Conservation (phyloP, 208 protist genomes). For the Trypanosoma avium region DNA sequence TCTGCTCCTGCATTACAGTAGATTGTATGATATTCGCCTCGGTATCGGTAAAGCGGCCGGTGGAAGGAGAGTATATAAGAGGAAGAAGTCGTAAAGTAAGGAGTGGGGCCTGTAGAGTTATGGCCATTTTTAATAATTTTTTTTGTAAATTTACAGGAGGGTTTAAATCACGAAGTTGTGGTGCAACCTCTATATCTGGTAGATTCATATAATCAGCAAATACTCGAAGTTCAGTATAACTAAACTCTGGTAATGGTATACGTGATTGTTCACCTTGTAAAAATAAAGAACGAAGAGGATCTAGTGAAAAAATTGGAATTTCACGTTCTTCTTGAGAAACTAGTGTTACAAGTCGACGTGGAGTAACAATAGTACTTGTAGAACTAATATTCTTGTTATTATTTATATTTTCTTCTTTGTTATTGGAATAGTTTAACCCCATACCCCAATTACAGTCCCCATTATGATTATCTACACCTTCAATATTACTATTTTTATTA, state of each 20-base stretch:
- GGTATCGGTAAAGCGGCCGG: constrained; percentile 5
- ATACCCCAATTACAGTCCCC: no score
- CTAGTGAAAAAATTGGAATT: constrained; percentile 5
- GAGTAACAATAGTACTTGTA: background rate
- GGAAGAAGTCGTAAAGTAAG: constrained; percentile 17
- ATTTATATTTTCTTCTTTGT: background rate
- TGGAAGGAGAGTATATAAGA: constrained; percentile 9
- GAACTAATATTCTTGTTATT: background rate
- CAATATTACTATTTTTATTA: background rate
- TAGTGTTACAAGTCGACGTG: constrained; percentile 4
- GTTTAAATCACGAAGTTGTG: constrained; percentile 14
- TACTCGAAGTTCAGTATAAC: constrained; percentile 4
- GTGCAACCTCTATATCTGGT: constrained; percentile 3
- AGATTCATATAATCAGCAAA: constrained; percentile 27
- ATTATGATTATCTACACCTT: no score
- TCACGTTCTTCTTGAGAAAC: constrained; percentile 19
- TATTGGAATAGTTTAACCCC: background rate
- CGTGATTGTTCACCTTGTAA: constrained; percentile 10
- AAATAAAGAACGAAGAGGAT: constrained; percentile 20
- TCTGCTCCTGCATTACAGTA: no score
- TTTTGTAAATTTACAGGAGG: background rate
- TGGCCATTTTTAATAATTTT: constrained; percentile 20
- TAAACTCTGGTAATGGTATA: constrained; percentile 22
- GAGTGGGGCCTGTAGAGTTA: constrained; percentile 33
- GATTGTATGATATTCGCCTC: constrained; percentile 8